These are phyloP conservation scores for Penicillium sp. DNA, from an alignment of 2,329 filamentous ascomycete species.

Conservation along the genomic window DNA sequence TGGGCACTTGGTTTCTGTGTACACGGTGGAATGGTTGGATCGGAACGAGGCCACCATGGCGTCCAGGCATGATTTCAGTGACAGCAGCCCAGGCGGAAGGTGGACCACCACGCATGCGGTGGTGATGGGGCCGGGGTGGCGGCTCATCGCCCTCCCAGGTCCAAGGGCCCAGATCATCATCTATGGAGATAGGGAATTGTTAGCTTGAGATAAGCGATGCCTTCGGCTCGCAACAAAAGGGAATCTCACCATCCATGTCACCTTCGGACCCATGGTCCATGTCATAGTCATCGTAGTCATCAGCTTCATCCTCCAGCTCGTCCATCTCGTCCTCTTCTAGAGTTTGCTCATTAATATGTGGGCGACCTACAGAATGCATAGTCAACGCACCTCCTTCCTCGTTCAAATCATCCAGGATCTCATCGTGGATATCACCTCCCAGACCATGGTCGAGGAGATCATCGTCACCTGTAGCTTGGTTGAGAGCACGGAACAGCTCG, in stretches of 20 bases:
- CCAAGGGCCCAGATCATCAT: conserved; percentile 49
- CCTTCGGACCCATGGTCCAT: conserved; percentile 47
- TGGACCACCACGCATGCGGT: conserved; percentile 60
- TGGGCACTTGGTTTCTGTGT: conserved; percentile 48
- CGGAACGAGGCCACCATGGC: conserved; percentile 41
- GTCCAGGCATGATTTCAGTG: conserved; percentile 58
- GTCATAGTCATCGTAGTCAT: conserved; percentile 49
- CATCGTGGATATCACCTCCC: conserved; percentile 51
- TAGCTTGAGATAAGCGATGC: conserved; percentile 31
- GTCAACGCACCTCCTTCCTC: conserved; percentile 56
- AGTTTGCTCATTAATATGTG: conserved; percentile 37
- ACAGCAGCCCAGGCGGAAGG: conserved; percentile 65
- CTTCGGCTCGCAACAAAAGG: not conserved
- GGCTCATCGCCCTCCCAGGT: conserved; percentile 58
- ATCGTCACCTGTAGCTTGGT: conserved; percentile 45
- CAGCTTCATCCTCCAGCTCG: conserved; percentile 49
- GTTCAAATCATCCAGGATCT: conserved; percentile 56
- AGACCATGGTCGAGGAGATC: conserved; percentile 49
- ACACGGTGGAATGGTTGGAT: conserved; percentile 47
- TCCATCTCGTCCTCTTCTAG: conserved; percentile 60
- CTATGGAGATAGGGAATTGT: conserved; percentile 26
- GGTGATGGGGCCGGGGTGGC: conserved; percentile 47
- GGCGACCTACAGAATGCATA: not conserved
- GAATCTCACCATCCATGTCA: conserved; percentile 37
- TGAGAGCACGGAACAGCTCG: conserved; percentile 50